Base-by-base conservation (phyloP, 164 flowering plant species). In the Aristolochia contorta region DNA sequence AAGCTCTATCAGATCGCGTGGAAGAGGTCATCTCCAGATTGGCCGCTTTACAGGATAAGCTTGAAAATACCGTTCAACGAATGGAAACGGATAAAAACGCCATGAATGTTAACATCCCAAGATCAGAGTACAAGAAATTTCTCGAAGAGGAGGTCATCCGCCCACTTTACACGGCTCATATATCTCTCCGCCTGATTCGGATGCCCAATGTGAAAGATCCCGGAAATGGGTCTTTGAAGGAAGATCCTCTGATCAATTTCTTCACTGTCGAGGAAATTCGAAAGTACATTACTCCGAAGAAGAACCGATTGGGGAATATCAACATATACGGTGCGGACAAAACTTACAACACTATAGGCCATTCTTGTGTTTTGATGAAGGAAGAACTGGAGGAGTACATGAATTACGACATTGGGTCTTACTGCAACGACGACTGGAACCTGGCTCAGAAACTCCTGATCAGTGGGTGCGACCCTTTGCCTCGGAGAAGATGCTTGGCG, bases 401-500 rank as follows among this genome's bases (percentile, higher is more conserved):
- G 97, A 83, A 84, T 49, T 90, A 93, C 64, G 97, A 90, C 37
- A 78, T 93, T 54, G 96, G 92, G 2, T 82, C 90, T n/a, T 87
- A 75, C 57, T 93, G 99, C 64, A 84, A 84, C 43, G 96, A 93
- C 69, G 96, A 93, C 58, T 93, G 97, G 96, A 75, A 71, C 52
- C 41, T 82, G 15, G 97, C 86, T 6, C 96, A 90, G 77, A 84
- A 78, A 74, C 89, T 93, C 20, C 82, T 87, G 96, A 67, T 88
- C 33, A 70, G 67, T n/a, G 99, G 97, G 12, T 90, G 97, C 33
- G 94, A 90, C 68, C 99, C 97, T 12, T 73, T 93, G 73, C 99
- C 97, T 1, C 71, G 92, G 22, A 75, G 97, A 57, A 65, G 96
- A 27, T 93, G 96, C 79, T 72, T 93, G 66, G 70, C 94, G 6